Conservation (phyloP, 2,329 filamentous ascomycete genomes). For the Ophiostoma triangulosporum region DNA sequence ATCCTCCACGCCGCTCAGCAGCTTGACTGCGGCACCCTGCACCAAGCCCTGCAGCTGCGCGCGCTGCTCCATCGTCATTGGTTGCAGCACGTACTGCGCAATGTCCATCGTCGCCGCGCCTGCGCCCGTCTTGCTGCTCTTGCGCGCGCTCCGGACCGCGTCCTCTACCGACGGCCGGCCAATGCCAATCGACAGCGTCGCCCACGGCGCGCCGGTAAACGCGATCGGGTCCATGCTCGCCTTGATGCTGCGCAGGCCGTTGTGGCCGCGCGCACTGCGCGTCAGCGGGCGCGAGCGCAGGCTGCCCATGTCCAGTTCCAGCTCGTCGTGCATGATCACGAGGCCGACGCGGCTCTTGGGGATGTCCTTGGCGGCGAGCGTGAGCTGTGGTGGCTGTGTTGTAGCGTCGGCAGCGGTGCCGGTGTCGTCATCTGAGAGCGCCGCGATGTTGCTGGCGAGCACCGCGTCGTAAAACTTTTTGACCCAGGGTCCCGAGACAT, state of each 20-base stretch:
- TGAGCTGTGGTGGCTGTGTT: not conserved
- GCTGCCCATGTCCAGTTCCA: conserved; percentile 58
- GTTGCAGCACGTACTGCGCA: conserved; percentile 61
- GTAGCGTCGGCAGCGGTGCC: conserved; percentile 19
- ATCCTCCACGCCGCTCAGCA: not conserved
- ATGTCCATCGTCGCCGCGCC: conserved; percentile 29
- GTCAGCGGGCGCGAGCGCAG: conserved; percentile 51
- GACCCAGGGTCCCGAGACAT: conserved; percentile 62
- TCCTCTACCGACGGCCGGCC: conserved; percentile 52
- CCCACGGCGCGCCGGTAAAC: conserved; percentile 32
- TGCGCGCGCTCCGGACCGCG: not conserved
- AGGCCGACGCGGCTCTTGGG: conserved; percentile 26
- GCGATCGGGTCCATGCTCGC: conserved; percentile 30
- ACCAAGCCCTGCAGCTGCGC: conserved; percentile 9
- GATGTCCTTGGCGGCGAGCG: not conserved
- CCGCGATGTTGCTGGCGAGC: not conserved
- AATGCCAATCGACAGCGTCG: conserved; percentile 69
- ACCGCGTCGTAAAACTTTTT: conserved; percentile 40
- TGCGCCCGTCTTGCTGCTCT: not conserved
- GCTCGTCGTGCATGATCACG: conserved; percentile 77
- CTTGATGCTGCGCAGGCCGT: conserved; percentile 57
- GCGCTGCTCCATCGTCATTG: conserved; percentile 43
- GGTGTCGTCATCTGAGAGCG: conserved; percentile 19
- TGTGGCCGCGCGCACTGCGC: conserved; percentile 56
- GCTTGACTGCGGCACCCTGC: conserved; percentile 19